phyloP scores from a whole-genome alignment of 306 rosid species.

The Rosa rugosa region DNA sequence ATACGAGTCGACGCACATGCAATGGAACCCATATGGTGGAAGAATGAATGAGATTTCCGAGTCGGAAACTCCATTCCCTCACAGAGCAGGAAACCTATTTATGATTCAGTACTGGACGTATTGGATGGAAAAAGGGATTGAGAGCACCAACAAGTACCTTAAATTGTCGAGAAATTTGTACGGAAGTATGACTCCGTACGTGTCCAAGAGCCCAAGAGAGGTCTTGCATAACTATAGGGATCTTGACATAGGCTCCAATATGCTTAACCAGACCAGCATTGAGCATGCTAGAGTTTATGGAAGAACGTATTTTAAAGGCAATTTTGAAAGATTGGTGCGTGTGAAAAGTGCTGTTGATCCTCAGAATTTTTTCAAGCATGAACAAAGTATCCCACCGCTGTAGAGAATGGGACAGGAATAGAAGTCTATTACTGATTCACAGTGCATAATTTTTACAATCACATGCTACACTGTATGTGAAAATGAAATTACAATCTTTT shows the following conservation, averaged over 20 bases:
- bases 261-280: background rate
- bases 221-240: conserved; percentile 10
- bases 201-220: conserved; percentile 11
- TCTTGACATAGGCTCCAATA: conserved; percentile 13
- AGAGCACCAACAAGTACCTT: conserved; percentile 16
- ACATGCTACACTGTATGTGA: background rate
- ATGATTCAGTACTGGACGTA: conserved; percentile 5
- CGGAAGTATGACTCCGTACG: conserved; percentile 8
- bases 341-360: conserved; percentile 28
- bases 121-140: conserved; percentile 9
- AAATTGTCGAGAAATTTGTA: background rate
- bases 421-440: background rate
- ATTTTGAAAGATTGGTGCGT: conserved; percentile 23
- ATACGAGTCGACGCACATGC: background rate
- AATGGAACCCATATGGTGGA: conserved; percentile 29
- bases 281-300: conserved; percentile 22
- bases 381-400: conserved; percentile 29
- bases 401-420: background rate
- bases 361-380: conserved; percentile 22
- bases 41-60: conserved; percentile 27
- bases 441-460: background rate
- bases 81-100: background rate
- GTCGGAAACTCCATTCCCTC: conserved; percentile 17
- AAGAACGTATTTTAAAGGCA: conserved; percentile 13
- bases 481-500: background rate